Conservation (phyloP, 2,329 filamentous ascomycete genomes). For the Arthroderma sp. region DNA sequence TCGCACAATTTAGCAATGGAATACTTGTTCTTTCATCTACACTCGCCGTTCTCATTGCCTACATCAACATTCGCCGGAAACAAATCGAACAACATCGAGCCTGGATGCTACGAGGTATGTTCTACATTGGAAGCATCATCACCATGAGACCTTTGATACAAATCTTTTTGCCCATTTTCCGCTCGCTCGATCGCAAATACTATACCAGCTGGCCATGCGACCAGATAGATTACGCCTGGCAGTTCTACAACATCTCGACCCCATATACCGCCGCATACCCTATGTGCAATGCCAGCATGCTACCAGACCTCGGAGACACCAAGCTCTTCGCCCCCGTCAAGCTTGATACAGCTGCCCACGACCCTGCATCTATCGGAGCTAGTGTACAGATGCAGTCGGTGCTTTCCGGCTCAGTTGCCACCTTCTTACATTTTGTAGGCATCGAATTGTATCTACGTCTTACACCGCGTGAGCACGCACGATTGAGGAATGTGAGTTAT, state of each 20-base stretch:
- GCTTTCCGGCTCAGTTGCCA: conserved; percentile 25
- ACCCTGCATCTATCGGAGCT: not conserved
- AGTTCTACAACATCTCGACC: not conserved
- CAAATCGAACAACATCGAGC: conserved; percentile 53
- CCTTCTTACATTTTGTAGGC: conserved; percentile 40
- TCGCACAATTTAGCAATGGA: conserved; percentile 30
- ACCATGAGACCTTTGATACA: not conserved
- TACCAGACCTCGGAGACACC: not conserved
- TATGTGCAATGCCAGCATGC: not conserved
- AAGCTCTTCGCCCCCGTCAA: not conserved
- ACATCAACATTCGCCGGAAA: conserved; percentile 45
- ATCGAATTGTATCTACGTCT: conserved; percentile 41
- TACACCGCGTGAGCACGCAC: conserved; percentile 43
- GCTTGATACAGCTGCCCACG: not conserved
- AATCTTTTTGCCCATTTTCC: not conserved
- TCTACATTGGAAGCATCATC: conserved; percentile 23
- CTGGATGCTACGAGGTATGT: conserved; percentile 51
- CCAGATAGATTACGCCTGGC: not conserved
- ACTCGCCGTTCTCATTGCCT: not conserved
- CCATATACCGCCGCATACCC: not conserved
- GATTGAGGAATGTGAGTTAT: conserved; percentile 45
- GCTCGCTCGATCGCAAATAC: not conserved
- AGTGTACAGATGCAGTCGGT: not conserved
- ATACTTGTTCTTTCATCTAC: conserved; percentile 28
- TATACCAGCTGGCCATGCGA: not conserved